Evolutionary conservation across 306 rosid species (phyloP).

Genomic region (Vigna reflexopilosa): DNA sequence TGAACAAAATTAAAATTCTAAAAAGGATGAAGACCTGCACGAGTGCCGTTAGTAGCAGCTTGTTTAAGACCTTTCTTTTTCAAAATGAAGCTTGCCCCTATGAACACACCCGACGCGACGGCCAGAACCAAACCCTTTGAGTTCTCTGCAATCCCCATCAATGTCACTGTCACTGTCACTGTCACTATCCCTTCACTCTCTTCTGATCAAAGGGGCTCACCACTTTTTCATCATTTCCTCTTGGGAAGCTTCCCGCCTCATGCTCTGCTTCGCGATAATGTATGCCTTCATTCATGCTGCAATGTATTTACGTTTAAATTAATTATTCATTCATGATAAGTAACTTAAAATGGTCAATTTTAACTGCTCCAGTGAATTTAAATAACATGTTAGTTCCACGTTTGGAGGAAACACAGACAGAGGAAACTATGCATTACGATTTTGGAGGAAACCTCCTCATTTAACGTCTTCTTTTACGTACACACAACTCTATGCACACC

Average conservation of each 20-base stretch:
- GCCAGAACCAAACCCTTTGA: conserved; percentile 16
- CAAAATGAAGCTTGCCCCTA: neutral
- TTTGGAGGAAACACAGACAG: neutral
- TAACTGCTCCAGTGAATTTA: neutral
- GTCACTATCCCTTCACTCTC: neutral
- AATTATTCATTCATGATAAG: too few species aligned
- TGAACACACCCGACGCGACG: neutral
- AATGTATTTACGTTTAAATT: neutral
- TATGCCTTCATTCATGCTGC: too few species aligned
- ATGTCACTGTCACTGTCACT: neutral
- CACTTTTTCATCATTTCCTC: neutral
- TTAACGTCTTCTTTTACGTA: neutral
- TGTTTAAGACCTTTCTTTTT: conserved; percentile 12
- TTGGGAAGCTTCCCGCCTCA: neutral
- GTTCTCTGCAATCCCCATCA: conserved; percentile 19
- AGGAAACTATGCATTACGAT: neutral
- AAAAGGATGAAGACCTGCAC: neutral
- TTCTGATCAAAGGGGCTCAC: neutral
- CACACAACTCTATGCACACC: neutral
- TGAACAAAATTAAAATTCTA: too few species aligned
- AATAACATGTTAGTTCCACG: neutral
- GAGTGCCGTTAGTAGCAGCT: conserved; percentile 18
- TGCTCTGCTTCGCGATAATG: neutral
- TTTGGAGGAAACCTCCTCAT: neutral
- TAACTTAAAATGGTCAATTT: too few species aligned